Conservation (phyloP, 306 rosid genomes). For the Oemleria cerasiformis region DNA sequence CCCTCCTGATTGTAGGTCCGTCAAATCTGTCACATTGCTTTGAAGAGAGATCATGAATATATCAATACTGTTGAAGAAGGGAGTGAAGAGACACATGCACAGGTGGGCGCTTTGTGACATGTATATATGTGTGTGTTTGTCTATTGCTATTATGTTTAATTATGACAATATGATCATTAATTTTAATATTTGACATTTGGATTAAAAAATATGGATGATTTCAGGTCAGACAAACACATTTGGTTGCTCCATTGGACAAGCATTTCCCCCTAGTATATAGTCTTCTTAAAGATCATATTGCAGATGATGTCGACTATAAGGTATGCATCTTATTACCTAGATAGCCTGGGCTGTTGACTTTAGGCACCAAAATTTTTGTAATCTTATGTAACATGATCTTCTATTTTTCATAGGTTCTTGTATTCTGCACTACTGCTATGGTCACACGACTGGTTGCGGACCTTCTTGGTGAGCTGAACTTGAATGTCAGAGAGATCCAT, state of each 20-base stretch:
- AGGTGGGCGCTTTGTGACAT: conserved; percentile 41
- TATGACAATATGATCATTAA: background rate
- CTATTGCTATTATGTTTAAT: background rate
- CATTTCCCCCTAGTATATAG: conserved; percentile 64
- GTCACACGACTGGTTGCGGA: conserved; percentile 81
- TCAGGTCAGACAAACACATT: conserved; percentile 78
- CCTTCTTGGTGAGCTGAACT: conserved; percentile 76
- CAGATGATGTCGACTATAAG: conserved; percentile 90
- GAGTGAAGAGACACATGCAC: conserved; percentile 85
- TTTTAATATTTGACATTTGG: background rate
- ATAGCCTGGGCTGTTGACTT: conserved; percentile 7
- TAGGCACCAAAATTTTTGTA: background rate
- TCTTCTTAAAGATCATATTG: conserved; percentile 82
- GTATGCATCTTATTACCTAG: conserved; percentile 36
- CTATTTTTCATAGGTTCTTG: conserved; percentile 59
- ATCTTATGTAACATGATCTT: background rate
- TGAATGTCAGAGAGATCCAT: conserved; percentile 96
- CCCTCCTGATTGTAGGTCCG: conserved; percentile 65
- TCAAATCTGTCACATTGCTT: conserved; percentile 84
- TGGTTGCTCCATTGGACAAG: conserved; percentile 78
- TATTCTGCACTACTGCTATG: conserved; percentile 99
- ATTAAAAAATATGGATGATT: conserved; percentile 32
- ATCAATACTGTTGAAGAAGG: conserved; percentile 84
- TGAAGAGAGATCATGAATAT: conserved; percentile 88
- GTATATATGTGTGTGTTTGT: background rate